Evolutionary conservation across 2,329 filamentous ascomycete genomes (phyloP).

Genomic region (Hypoxylon sp.): DNA sequence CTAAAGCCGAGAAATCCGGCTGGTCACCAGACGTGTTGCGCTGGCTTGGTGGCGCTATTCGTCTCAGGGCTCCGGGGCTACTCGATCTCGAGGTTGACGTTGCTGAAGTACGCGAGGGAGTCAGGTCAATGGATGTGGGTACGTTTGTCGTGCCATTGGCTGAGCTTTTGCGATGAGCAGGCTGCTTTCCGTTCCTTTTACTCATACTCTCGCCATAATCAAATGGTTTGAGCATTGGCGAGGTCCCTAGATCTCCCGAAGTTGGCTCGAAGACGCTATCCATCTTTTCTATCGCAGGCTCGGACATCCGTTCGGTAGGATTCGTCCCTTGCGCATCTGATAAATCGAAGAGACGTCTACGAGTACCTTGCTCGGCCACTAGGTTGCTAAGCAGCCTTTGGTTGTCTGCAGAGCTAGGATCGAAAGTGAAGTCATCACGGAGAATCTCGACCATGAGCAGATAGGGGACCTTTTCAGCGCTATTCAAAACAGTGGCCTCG

Average conservation of each 20-base stretch:
- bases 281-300: constrained; percentile 56
- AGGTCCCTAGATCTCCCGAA: constrained; percentile 81
- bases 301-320: constrained; percentile 56
- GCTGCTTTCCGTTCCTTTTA: constrained; percentile 50
- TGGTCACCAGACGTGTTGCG: constrained; percentile 72
- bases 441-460: constrained; percentile 87
- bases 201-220: constrained; percentile 58
- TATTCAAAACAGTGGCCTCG: constrained; percentile 87
- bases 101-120: constrained; percentile 77
- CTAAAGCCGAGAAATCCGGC: constrained; percentile 83
- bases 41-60: constrained; percentile 69
- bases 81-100: constrained; percentile 75
- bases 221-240: constrained; percentile 72
- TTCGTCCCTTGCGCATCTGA: constrained; percentile 73
- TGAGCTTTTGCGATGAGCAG: constrained; percentile 40
- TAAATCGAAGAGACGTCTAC: constrained; percentile 74
- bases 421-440: constrained; percentile 84
- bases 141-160: constrained; percentile 45
- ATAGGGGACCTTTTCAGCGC: constrained; percentile 87
- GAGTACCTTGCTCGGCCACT: constrained; percentile 67
- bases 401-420: constrained; percentile 80
- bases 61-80: constrained; percentile 72
- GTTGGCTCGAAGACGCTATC: constrained; percentile 89
- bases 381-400: constrained; percentile 71
- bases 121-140: constrained; percentile 70